Evolutionary conservation across 2,329 filamentous ascomycete genomes (phyloP), one percentile per base, ranked within the genome.

Genomic region (Ophiosphaerella korrae): DNA sequence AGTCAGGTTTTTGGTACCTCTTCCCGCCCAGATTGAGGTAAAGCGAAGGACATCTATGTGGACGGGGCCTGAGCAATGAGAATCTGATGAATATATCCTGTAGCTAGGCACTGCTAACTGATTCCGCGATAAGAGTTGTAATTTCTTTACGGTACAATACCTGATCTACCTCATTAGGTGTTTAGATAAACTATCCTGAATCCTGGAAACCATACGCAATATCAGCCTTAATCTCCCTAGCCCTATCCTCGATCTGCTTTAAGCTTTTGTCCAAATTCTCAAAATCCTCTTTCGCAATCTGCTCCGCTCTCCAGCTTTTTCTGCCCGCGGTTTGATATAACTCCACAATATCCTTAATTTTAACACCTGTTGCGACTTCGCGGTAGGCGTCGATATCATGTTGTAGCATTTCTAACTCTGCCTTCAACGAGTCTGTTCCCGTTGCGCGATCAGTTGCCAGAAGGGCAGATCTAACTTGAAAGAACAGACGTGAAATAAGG

Each of bases 41-140:
- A 48, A 54, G 13, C 48, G 51, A 2, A 48, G 55, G n/a, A 52
- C 50, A 48, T 48, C 38, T 9, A 37, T 32, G 9, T 61, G 58
- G 58, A 83, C 23, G n/a, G 38, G 38, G 7, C 5, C 21, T 9
- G 23, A 21, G 12, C 33, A 23, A 44, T 38, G n/a, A 38, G 18
- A 4, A 21, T 21, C 3, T 21, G 18, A 21, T 21, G 18, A 21
- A 21, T 21, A 4, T 21, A 21, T 21, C 18, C 18, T 21, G 18
- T 4, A 21, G 18, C 18, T 21, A 21, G 18, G 5, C 5, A 21
- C 18, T 21, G 18, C 18, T 21, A 21, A 21, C 5, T 21, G 18
- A 21, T 21, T 4, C 18, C 3, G 18, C 18, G 3, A 21, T 4
- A 21, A 21, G 18, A 21, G 18, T 4, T 21, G 18, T 21, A 21